Evolutionary conservation across 176 grass and related monocot genomes (phyloP).

Genomic region (Eragrostis nindensis): DNA sequence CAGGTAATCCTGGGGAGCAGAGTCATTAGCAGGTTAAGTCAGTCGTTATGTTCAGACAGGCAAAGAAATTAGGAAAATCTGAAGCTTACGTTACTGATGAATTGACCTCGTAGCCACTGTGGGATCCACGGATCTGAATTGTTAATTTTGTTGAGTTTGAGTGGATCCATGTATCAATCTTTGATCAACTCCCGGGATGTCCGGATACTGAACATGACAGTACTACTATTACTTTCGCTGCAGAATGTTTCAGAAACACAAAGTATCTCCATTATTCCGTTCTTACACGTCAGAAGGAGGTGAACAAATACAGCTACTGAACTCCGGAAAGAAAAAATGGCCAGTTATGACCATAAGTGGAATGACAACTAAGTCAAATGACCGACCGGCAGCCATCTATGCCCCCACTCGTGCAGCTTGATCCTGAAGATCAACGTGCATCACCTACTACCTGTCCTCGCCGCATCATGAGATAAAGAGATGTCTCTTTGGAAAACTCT

Average conservation of each 20-base stretch:
- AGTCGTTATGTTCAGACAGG: slow-evolving; percentile 14
- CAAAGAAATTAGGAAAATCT: not conserved
- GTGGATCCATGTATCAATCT: not conserved
- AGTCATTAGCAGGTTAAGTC: not conserved
- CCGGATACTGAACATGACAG: not conserved
- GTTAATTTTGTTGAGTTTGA: too few relatives aligned
- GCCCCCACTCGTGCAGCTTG: slow-evolving; percentile 22
- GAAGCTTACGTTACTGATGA: not conserved
- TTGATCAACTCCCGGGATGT: not conserved
- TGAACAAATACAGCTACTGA: not conserved
- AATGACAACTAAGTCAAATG: not conserved
- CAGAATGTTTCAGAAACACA: not conserved
- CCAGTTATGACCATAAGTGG: too few relatives aligned
- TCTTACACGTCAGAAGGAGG: not conserved
- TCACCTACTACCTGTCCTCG: slow-evolving; percentile 23
- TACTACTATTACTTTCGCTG: not conserved
- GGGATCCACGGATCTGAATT: too few relatives aligned
- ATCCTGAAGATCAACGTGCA: slow-evolving; percentile 46
- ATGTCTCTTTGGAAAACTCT: not conserved
- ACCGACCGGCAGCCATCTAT: not conserved
- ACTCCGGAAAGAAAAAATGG: too few relatives aligned
- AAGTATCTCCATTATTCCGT: not conserved
- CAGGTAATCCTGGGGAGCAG: not conserved
- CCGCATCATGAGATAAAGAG: slow-evolving; percentile 15
- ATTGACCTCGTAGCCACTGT: too few relatives aligned